Conservation (phyloP, 768 basidiomycete species). For the Boletus insuetus region DNA sequence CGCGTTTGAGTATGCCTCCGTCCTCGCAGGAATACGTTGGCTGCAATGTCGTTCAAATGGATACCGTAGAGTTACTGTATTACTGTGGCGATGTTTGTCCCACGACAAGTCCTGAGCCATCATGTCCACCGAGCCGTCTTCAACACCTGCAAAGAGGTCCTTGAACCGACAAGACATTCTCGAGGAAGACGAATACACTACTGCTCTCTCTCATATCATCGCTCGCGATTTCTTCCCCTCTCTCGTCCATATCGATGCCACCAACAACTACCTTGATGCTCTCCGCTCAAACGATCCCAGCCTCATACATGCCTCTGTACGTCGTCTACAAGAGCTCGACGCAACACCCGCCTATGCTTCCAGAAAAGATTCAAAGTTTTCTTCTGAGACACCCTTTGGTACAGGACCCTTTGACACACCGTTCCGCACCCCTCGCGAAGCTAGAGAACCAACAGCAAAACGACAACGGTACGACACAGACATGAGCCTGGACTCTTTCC, state of each 20-base stretch:
- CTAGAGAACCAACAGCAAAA: slow-evolving; percentile 48
- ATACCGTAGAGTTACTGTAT: too few species aligned
- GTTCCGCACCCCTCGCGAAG: slow-evolving; percentile 39
- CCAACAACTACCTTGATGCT: slow-evolving; percentile 83
- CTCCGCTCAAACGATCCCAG: slow-evolving; percentile 70
- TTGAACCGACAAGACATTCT: slow-evolving; percentile 70
- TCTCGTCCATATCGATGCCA: slow-evolving; percentile 83
- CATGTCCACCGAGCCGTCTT: slow-evolving; percentile 34
- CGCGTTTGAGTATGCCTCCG: too few species aligned
- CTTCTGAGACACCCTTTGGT: slow-evolving; percentile 67
- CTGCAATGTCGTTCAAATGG: too few species aligned
- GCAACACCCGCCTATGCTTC: slow-evolving; percentile 45
- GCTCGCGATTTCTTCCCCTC: slow-evolving; percentile 98
- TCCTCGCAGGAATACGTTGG: too few species aligned
- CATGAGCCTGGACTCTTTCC: slow-evolving; percentile 81
- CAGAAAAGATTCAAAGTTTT: slow-evolving; percentile 39
- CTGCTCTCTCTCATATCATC: slow-evolving; percentile 86
- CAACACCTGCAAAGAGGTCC: slow-evolving; percentile 45
- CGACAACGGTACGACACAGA: slow-evolving; percentile 56
- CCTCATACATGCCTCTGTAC: slow-evolving; percentile 74
- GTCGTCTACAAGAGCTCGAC: slow-evolving; percentile 61
- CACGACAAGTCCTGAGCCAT: background rate
- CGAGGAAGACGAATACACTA: slow-evolving; percentile 95
- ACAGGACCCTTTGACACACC: slow-evolving; percentile 66
- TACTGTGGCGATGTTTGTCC: background rate